phyloP scores from a whole-genome alignment of 1,139 yeast genomes.

The Suhomyces wounanorum region DNA sequence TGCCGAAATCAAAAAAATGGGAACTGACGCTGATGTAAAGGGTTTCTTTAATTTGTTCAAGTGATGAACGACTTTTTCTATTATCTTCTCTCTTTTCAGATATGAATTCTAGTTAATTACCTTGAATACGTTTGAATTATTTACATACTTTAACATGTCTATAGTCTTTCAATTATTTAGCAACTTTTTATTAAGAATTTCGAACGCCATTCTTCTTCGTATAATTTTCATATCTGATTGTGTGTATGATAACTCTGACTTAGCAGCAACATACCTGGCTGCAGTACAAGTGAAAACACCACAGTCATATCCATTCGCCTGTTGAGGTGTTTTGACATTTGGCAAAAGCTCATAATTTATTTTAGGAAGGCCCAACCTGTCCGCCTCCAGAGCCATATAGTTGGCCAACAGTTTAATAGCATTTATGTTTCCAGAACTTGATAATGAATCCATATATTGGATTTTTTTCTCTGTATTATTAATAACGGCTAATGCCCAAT shows the following conservation, averaged over 20 bases:
- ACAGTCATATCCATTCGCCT: slow-evolving; percentile 89
- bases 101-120: too few species aligned
- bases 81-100: too few species aligned
- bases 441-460: slow-evolving; percentile 75
- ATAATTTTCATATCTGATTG: slow-evolving; percentile 72
- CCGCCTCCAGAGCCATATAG: slow-evolving; percentile 63
- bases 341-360: slow-evolving; percentile 34
- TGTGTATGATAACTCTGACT: slow-evolving; percentile 50
- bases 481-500: slow-evolving; percentile 90
- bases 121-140: background rate
- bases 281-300: slow-evolving; percentile 91
- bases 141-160: background rate
- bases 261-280: slow-evolving; percentile 60
- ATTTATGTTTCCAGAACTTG: slow-evolving; percentile 51
- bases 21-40: slow-evolving; percentile 8
- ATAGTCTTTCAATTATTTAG: background rate
- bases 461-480: slow-evolving; percentile 62
- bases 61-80: too few species aligned
- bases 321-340: slow-evolving; percentile 70
- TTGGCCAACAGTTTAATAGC: slow-evolving; percentile 57
- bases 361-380: slow-evolving; percentile 31
- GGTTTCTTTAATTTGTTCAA: slow-evolving; percentile 16
- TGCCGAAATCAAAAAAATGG: slow-evolving; percentile 18
- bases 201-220: slow-evolving; percentile 70
- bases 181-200: slow-evolving; percentile 33